Conservation (phyloP, 202 grass and related monocot genomes). For the Eragrostis tef region DNA sequence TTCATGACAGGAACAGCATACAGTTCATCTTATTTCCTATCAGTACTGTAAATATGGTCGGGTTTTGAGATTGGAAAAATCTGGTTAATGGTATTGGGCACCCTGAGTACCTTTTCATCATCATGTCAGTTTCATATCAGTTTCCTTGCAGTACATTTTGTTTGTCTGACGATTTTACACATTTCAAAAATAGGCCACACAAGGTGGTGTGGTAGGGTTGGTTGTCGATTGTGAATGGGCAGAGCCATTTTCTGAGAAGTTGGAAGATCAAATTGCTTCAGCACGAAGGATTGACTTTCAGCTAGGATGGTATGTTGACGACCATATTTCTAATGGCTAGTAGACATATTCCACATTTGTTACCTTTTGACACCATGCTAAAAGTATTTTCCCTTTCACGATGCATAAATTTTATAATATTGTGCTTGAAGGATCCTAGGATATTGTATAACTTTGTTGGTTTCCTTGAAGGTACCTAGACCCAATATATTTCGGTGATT, state of each 20-base stretch:
- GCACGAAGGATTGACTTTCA: constrained; percentile 86
- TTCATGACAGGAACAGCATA: neutral
- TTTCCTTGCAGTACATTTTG: constrained; percentile 29
- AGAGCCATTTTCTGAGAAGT: constrained; percentile 78
- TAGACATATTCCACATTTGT: neutral
- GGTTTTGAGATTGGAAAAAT: neutral
- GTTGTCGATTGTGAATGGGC: constrained; percentile 98
- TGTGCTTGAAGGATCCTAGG: neutral
- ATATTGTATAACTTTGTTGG: neutral
- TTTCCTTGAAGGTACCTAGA: constrained; percentile 77
- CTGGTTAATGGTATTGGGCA: neutral
- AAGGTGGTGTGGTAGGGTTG: constrained; percentile 85
- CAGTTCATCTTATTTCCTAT: constrained; percentile 5
- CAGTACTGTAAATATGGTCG: neutral
- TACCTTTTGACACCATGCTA: neutral
- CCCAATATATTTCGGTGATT: constrained; percentile 93
- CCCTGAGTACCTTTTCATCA: neutral
- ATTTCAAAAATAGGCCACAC: constrained; percentile 57
- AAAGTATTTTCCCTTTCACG: neutral
- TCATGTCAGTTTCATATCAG: constrained; percentile 27
- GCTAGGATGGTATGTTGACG: constrained; percentile 78
- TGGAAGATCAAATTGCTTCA: constrained; percentile 76
- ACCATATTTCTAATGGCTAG: constrained; percentile 5
- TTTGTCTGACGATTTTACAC: constrained; percentile 46
- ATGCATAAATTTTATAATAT: neutral